Base-by-base conservation (phyloP, 495 filamentous ascomycete species). In the Xylaria grammica region DNA sequence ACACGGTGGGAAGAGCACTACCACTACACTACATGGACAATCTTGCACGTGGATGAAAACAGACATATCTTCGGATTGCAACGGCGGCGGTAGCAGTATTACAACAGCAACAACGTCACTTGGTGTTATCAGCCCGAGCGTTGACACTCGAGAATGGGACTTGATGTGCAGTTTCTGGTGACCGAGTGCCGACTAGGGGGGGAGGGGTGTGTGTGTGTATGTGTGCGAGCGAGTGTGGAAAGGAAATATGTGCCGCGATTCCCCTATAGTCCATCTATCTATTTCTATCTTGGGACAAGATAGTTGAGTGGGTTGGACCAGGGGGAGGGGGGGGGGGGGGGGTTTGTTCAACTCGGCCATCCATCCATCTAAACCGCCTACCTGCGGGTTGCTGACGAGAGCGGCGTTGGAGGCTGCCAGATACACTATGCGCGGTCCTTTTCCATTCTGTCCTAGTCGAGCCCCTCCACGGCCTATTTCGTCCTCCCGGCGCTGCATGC, bases 381-480 rank as follows among this genome's bases (percentile, higher is more conserved):
- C 59, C 44, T 46, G 38, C 42, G 44, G 42, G 27, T 48, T 48
- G 56, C 42, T 59, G 56, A 59, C 56, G 42, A 59, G 56, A 59
- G 56, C 56, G 56, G 56, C 42, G 56, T 59, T 59, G 56, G 40
- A 59, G 56, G 56, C 56, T 59, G 42, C 38, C 36, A 34, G 60
- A 53, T 42, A 54, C 32, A 62, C 48, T 30, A 62, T 62, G 60
- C 60, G 60, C 26, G 60, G 60, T 62, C 60, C 50, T 62, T 62
- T 62, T 53, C 60, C 50, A 34, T 54, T 44, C 24, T 34, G 50
- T 62, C 45, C 45, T 46, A 62, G 60, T 62, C 46, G 19, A 26
- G 59, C 24, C 20, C 48, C 24, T 51, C 24, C 24, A 51, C 24
- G 40, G 15, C 40, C 40, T 42, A 42, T 42, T 42, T 42, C 40